Percentiles rank a stretch among this genome's conserved stretches.
Evolutionary conservation across 2,329 filamentous ascomycete species (phyloP).

Genomic region (Macrophomina phaseolina): DNA sequence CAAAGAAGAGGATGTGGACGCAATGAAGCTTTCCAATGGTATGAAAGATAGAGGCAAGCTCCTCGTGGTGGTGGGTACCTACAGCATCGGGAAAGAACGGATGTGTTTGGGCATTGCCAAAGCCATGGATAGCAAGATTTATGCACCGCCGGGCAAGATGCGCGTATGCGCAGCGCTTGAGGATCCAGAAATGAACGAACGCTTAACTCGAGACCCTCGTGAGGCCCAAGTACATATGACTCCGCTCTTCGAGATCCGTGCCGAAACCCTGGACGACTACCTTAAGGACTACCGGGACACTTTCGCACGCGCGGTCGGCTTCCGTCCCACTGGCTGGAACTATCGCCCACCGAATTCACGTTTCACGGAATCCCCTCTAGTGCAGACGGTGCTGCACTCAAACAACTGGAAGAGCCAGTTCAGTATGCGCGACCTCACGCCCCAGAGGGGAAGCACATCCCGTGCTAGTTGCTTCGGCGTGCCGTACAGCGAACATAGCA

Average conservation of each 20-base stretch:
- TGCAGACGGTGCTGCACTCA: slow-evolving; percentile 69
- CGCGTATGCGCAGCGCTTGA: slow-evolving; percentile 84
- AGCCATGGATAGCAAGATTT: slow-evolving; percentile 87
- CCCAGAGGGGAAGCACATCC: slow-evolving; percentile 81
- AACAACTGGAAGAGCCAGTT: slow-evolving; percentile 79
- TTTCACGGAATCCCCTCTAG: slow-evolving; percentile 65
- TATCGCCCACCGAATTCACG: slow-evolving; percentile 75
- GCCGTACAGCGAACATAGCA: slow-evolving; percentile 94
- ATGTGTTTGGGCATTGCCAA: slow-evolving; percentile 92
- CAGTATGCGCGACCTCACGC: slow-evolving; percentile 71
- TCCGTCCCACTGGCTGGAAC: slow-evolving; percentile 93
- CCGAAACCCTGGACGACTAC: slow-evolving; percentile 90
- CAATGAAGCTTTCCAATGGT: slow-evolving; percentile 38
- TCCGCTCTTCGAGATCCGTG: slow-evolving; percentile 88
- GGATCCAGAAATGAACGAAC: slow-evolving; percentile 77
- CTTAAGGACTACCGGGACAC: slow-evolving; percentile 78
- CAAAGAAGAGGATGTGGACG: slow-evolving; percentile 40
- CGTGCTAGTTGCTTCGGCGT: slow-evolving; percentile 91
- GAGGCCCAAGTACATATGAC: slow-evolving; percentile 98
- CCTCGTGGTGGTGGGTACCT: slow-evolving; percentile 92
- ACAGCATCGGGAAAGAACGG: slow-evolving; percentile 96
- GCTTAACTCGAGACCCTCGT: slow-evolving; percentile 78
- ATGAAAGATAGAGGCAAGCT: slow-evolving; percentile 67
- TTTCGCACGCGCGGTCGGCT: slow-evolving; percentile 86
- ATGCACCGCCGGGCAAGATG: slow-evolving; percentile 80